phyloP scores from a whole-genome alignment of 352 stramenopile species.

The Pythium myriotylum region DNA sequence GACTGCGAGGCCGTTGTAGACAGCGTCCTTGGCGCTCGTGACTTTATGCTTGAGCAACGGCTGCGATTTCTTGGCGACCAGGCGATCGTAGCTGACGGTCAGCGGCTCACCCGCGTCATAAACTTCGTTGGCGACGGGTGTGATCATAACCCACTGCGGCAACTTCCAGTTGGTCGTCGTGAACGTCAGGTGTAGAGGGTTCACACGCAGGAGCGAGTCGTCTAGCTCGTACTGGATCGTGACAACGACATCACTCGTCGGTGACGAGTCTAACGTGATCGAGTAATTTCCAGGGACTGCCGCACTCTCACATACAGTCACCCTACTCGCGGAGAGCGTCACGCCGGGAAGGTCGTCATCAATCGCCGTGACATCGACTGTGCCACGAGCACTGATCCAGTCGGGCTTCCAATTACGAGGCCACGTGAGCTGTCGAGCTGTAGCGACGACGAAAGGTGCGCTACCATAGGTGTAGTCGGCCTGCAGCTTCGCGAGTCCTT shows the following conservation, averaged over 20 bases:
- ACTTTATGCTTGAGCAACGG: conserved; percentile 47
- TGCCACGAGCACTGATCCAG: conserved; percentile 43
- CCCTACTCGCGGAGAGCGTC: conserved; percentile 43
- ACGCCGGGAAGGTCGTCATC: conserved; percentile 73
- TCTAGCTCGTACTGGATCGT: conserved; percentile 47
- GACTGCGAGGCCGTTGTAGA: conserved; percentile 50
- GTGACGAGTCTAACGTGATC: conserved; percentile 64
- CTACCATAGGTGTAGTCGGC: conserved; percentile 38
- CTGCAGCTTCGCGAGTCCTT: conserved; percentile 25
- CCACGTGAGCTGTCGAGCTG: conserved; percentile 35
- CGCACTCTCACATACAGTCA: conserved; percentile 52
- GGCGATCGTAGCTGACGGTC: conserved; percentile 48
- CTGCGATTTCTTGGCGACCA: conserved; percentile 57
- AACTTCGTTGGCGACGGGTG: conserved; percentile 43
- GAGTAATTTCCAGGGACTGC: conserved; percentile 40
- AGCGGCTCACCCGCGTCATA: conserved; percentile 59
- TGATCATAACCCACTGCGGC: conserved; percentile 50
- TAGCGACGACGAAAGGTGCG: conserved; percentile 46
- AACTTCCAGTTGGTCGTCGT: conserved; percentile 50
- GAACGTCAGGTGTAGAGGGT: conserved; percentile 50
- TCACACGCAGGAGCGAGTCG: conserved; percentile 38
- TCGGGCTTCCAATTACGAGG: conserved; percentile 35
- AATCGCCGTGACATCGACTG: conserved; percentile 37
- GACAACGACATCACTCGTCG: conserved; percentile 49
- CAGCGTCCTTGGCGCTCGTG: conserved; percentile 33